phyloP scores from a whole-genome alignment of 192 early-diverging fungal species.

The Backusella liffmaniae region DNA sequence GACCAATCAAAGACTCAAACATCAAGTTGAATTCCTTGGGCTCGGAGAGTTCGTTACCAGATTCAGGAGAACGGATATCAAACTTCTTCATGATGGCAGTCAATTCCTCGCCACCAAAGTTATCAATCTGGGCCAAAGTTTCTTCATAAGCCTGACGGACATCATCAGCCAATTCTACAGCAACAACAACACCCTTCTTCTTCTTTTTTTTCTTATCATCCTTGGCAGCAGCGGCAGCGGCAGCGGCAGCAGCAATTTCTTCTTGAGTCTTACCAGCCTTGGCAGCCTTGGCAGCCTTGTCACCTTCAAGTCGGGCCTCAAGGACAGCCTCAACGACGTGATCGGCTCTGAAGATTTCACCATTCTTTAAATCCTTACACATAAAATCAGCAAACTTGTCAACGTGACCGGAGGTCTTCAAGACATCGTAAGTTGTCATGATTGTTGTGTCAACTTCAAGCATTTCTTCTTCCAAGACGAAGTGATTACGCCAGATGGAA shows the following conservation, averaged over 20 bases:
- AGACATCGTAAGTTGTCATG: conserved; percentile 93
- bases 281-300: conserved; percentile 63
- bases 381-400: conserved; percentile 99
- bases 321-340: conserved; percentile 95
- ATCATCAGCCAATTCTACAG: conserved; percentile 60
- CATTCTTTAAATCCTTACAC: conserved; percentile 89
- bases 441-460: conserved; percentile 98
- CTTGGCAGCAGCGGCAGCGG: conserved; percentile 34
- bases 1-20: conserved; percentile 98
- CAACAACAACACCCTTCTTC: conserved; percentile 63
- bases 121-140: conserved; percentile 93
- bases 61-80: conserved; percentile 89
- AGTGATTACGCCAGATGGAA: conserved; percentile 91
- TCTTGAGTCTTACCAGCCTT: conserved; percentile 41
- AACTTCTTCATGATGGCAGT: conserved; percentile 79
- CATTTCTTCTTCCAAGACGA: conserved; percentile 99
- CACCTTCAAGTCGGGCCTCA: conserved; percentile 86
- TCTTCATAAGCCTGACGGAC: conserved; percentile 73
- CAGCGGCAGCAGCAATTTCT: neutral
- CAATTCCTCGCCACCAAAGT: conserved; percentile 86
- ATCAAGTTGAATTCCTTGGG: conserved; percentile 98
- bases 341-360: conserved; percentile 96
- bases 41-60: conserved; percentile 86
- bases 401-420: conserved; percentile 99
- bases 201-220: conserved; percentile 73